A percentile compares a stretch with the other conserved stretches of the same genome.
phyloP scores from a whole-genome alignment of 2,329 filamentous ascomycete species.

The Penicillium sclerotiorum region DNA sequence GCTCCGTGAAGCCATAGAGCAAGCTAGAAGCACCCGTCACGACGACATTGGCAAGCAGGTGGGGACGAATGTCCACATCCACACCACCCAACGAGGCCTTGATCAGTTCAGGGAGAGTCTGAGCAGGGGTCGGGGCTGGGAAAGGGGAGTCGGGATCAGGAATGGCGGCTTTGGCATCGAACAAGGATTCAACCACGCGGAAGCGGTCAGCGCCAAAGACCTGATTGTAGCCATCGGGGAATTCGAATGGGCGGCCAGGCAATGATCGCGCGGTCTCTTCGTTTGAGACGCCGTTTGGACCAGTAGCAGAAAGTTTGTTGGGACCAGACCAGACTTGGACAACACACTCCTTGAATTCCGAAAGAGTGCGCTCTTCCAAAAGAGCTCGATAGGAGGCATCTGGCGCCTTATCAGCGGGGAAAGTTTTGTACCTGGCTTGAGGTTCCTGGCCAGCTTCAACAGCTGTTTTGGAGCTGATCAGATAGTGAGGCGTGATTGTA shows the following conservation, averaged over 20 bases:
- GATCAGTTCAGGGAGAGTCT: conserved; percentile 83
- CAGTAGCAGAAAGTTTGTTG: conserved; percentile 60
- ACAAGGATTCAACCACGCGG: conserved; percentile 83
- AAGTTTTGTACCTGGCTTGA: conserved; percentile 74
- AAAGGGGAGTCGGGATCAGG: conserved; percentile 47
- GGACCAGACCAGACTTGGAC: conserved; percentile 91
- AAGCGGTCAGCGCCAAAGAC: conserved; percentile 90
- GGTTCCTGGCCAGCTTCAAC: conserved; percentile 84
- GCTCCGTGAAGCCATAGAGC: conserved; percentile 88
- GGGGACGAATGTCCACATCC: conserved; percentile 84
- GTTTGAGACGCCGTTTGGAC: conserved; percentile 62
- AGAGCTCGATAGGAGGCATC: conserved; percentile 74
- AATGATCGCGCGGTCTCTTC: conserved; percentile 73
- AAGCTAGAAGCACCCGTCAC: conserved; percentile 87
- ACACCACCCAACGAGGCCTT: conserved; percentile 75
- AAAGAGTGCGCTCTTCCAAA: conserved; percentile 89
- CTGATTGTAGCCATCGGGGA: conserved; percentile 95
- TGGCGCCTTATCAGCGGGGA: conserved; percentile 60
- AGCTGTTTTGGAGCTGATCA: conserved; percentile 81
- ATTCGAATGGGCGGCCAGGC: conserved; percentile 88
- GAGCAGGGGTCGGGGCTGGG: conserved; percentile 64
- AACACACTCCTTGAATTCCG: conserved; percentile 96
- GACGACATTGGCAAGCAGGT: conserved; percentile 85
- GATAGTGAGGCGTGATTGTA: conserved; percentile 79
- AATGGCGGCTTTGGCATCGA: conserved; percentile 79